Evolutionary conservation across 2,329 filamentous ascomycete species (phyloP).

Genomic region (Lachnellula hyalina): DNA sequence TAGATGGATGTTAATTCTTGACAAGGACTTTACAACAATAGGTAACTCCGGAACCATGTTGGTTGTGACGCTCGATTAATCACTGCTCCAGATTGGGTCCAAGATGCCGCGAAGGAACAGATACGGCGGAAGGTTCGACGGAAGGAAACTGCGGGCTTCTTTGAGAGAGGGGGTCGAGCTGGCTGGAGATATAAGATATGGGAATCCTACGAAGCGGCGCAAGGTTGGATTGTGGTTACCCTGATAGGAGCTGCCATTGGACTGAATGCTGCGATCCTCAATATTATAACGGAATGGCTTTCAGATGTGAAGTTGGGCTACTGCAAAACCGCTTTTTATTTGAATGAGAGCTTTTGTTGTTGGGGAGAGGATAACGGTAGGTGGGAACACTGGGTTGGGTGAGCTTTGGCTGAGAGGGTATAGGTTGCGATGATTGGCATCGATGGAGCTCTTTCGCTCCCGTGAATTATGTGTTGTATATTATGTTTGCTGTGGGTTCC

Average conservation of each 20-base stretch:
- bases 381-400: background rate
- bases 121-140: constrained; percentile 71
- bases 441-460: constrained; percentile 75
- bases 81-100: constrained; percentile 75
- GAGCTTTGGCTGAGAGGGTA: constrained; percentile 19
- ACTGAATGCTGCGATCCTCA: constrained; percentile 85
- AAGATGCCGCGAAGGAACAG: constrained; percentile 91
- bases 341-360: constrained; percentile 97
- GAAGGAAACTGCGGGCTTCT: constrained; percentile 66
- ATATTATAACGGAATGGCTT: constrained; percentile 95
- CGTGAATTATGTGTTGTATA: constrained; percentile 83
- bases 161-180: constrained; percentile 56
- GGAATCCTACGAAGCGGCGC: constrained; percentile 90
- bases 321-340: constrained; percentile 90
- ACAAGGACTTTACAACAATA: constrained; percentile 88
- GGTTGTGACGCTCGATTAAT: constrained; percentile 31
- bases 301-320: constrained; percentile 95
- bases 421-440: constrained; percentile 83
- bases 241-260: constrained; percentile 87
- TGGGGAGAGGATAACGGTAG: constrained; percentile 87
- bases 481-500: constrained; percentile 67
- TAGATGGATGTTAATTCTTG: constrained; percentile 9
- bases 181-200: constrained; percentile 78
- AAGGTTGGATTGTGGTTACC: constrained; percentile 96
- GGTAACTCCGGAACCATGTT: constrained; percentile 38